Evolutionary conservation across 495 filamentous ascomycete species (phyloP), one percentile per base, ranked within the genome.

Genomic region (Trichoderma parareesei): DNA sequence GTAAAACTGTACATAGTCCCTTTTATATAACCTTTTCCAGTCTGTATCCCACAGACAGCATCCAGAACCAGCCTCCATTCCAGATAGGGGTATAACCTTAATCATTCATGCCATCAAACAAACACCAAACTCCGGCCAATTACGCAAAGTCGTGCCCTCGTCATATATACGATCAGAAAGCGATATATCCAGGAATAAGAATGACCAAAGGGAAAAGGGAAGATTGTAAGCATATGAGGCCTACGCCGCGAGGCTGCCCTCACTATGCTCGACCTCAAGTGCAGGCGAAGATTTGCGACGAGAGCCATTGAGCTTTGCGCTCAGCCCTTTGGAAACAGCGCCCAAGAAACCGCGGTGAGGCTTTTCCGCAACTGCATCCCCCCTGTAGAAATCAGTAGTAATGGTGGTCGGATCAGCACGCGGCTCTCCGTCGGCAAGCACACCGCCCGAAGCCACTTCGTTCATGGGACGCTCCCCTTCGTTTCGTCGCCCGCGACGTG

Each of bases 11-110:
- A 5, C 53, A 33, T 5, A 5, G 11, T 16, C 37, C 16, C 14
- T 57, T 57, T 35, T 16, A 14, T 13, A 14, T 37, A 4, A 57
- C 14, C 27, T 16, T 18, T 55, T 3, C n/a, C 8, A 57, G 9
- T 37, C 53, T 57, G 53, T 37, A 57, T 57, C 53, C 53, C 33
- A 37, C 53, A 57, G 53, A 57, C 33, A 16, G 37, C 16, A 38
- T 57, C 46, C 53, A 57, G 53, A 57, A 57, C 27, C 33, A 57
- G 33, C 53, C 53, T 57, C 53, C 53, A 14, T 57, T 37, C 37
- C 27, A 57, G 10, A 7, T 41, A 41, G 13, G 53, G 53, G 53
- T 57, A 57, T 57, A 57, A 57, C 37, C 7, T 57, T 18, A 57
- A 37, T 38, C 53, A 57, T 35, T 3, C 33, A 33, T 18, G 27